Percentiles rank a stretch among this genome's conserved stretches.
Conservation (phyloP, 2,329 filamentous ascomycete genomes). For the Juglanconis oblonga region DNA sequence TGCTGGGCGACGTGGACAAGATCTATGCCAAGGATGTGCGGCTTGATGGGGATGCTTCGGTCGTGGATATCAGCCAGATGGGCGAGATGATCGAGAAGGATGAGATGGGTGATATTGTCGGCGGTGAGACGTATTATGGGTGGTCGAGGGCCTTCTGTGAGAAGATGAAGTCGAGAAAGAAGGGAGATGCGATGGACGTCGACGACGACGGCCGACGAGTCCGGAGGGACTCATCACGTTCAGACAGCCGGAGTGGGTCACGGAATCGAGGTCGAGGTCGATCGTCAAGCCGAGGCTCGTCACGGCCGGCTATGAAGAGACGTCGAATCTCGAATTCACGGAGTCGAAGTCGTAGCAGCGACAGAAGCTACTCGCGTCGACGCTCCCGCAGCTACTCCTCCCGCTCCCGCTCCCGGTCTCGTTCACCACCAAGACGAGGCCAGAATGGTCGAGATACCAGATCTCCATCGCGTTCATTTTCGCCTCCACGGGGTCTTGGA, state of each 20-base stretch:
- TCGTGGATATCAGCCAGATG: conserved; percentile 69
- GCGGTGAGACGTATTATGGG: conserved; percentile 78
- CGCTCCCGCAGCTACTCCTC: conserved; percentile 21
- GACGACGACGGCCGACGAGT: conserved; percentile 28
- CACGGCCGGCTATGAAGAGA: conserved; percentile 37
- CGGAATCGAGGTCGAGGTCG: conserved; percentile 27
- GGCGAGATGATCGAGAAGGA: conserved; percentile 67
- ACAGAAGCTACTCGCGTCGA: conserved; percentile 27
- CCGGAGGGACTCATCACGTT: conserved; percentile 33
- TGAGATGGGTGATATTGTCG: conserved; percentile 61
- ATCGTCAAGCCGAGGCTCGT: conserved; percentile 32
- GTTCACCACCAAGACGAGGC: conserved; percentile 23
- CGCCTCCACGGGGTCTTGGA: conserved; percentile 3
- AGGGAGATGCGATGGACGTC: conserved; percentile 23
- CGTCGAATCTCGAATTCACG: conserved; percentile 36
- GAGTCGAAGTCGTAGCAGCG: conserved; percentile 25
- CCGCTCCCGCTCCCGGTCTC: conserved; percentile 16
- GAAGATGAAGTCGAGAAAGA: conserved; percentile 66
- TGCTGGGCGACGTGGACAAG: conserved; percentile 67
- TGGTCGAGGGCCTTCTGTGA: conserved; percentile 81
- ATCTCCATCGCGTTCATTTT: conserved; percentile 26
- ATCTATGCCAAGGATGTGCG: conserved; percentile 58
- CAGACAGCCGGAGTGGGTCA: conserved; percentile 29
- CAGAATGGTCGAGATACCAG: conserved; percentile 29
- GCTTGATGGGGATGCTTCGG: conserved; percentile 40